Percentiles rank a stretch among this genome's conserved stretches.
Evolutionary conservation across 768 basidiomycete genomes (phyloP).

Genomic region (Tremella mesenterica): DNA sequence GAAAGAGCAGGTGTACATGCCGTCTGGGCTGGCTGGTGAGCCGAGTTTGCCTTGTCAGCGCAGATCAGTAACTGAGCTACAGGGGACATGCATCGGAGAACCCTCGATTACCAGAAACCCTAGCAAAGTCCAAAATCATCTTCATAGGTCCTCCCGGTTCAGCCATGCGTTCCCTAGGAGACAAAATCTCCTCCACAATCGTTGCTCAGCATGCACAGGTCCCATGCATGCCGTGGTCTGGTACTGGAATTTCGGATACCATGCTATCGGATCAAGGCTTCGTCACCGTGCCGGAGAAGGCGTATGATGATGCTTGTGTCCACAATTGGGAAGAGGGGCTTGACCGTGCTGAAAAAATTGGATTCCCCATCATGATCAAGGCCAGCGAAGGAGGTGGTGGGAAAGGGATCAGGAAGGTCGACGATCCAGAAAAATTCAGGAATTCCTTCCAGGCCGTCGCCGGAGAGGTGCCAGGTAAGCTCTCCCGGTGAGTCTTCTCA

Average conservation of each 20-base stretch:
- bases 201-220: slow-evolving; percentile 94
- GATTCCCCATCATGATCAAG: slow-evolving; percentile 99
- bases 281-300: slow-evolving; percentile 86
- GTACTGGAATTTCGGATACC: slow-evolving; percentile 84
- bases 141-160: slow-evolving; percentile 99
- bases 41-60: neutral
- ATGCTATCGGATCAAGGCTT: slow-evolving; percentile 73
- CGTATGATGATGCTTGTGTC: slow-evolving; percentile 81
- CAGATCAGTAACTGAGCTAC: neutral
- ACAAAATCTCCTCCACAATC: slow-evolving; percentile 99
- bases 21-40: slow-evolving; percentile 95
- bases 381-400: slow-evolving; percentile 98
- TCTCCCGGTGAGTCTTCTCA: slow-evolving; percentile 4
- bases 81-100: slow-evolving; percentile 97
- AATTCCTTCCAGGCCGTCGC: slow-evolving; percentile 88
- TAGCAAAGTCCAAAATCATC: slow-evolving; percentile 87
- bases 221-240: slow-evolving; percentile 99
- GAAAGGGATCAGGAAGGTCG: slow-evolving; percentile 96
- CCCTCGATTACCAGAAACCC: slow-evolving; percentile 85
- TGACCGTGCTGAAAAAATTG: slow-evolving; percentile 71
- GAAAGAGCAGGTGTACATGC: slow-evolving; percentile 96
- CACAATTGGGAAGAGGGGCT: slow-evolving; percentile 79
- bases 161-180: slow-evolving; percentile 96
- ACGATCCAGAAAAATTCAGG: slow-evolving; percentile 75
- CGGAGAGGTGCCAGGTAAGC: slow-evolving; percentile 88